Evolutionary conservation across 2,329 filamentous ascomycete species (phyloP), one percentile per base, ranked within the genome.

Genomic region (Claviceps sp.): DNA sequence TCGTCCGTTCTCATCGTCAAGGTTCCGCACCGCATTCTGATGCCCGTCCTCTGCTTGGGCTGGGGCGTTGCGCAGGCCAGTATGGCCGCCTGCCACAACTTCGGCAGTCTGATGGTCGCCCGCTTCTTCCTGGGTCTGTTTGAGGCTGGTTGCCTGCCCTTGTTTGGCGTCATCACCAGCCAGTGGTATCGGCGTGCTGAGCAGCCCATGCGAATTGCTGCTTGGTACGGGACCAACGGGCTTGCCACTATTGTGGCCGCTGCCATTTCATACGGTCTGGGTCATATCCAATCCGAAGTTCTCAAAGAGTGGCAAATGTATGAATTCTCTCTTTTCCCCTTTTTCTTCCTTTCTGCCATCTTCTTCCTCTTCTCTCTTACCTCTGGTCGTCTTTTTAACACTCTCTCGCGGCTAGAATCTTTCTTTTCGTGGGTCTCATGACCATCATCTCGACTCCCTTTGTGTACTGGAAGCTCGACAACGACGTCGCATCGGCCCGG

Each of bases 221-320:
- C 75, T n/a, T 86, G 82, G 82, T 85, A 85, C 57, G 71, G 77
- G 4, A 82, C 78, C 0, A 84, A 79, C 50, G 79, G 79, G 0
- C 54, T 74, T 0, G 76, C 77, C 0, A 81, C 73, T 5, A 78
- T 83, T 42, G 63, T 79, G 13, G 79, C 78, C 0, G 76, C 76
- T 0, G 69, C 72, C 0, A 59, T 81, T 14, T 79, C 79, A 0
- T 82, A 73, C 53, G 79, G 77, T 0, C 64, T 83, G 16, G 76
- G 75, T 1, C 75, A 80, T 50, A 77, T 81, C 52, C 57, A 70
- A 6, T 61, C 59, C 1, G 16, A 50, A 8, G 9, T 58, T 5
- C 50, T 61, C 41, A 54, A 52, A 16, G 54, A 55, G 37, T 61
- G 59, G 59, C 59, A 61, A 48, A 61, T 59, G 59, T 60, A 52